Conservation (phyloP, 1,284 basidiomycete species). For the Apiotrichum gracile region DNA sequence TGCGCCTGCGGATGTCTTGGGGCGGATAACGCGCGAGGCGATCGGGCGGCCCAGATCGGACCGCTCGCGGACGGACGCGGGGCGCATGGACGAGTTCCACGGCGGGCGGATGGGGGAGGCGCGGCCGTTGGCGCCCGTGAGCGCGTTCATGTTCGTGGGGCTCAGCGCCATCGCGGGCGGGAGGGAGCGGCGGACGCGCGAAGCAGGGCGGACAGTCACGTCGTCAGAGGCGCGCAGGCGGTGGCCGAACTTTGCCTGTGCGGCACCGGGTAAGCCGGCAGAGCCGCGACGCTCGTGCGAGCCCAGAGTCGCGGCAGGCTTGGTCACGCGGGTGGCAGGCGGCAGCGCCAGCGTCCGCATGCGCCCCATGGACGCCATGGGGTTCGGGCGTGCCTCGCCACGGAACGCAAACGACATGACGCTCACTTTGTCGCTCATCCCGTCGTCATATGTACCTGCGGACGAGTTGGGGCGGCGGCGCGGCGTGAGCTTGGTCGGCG, state of each 20-base stretch:
- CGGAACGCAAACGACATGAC: slow-evolving; percentile 42
- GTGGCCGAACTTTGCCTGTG: slow-evolving; percentile 42
- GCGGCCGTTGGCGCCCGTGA: not conserved
- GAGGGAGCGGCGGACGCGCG: slow-evolving; percentile 18
- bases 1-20: not conserved
- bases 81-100: slow-evolving; percentile 7
- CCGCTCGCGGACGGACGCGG: not conserved
- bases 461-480: slow-evolving; percentile 2
- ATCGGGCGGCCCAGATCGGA: not conserved
- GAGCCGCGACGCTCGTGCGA: slow-evolving; percentile 11
- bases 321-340: not conserved
- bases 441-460: slow-evolving; percentile 4
- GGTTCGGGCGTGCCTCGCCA: slow-evolving; percentile 14
- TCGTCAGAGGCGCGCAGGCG: slow-evolving; percentile 28
- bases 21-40: not conserved
- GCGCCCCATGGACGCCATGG: not conserved
- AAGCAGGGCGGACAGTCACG: slow-evolving; percentile 13
- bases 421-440: slow-evolving; percentile 27
- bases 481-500: slow-evolving; percentile 2
- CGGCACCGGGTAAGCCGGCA: slow-evolving; percentile 21
- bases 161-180: slow-evolving; percentile 22
- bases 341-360: not conserved
- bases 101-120: slow-evolving; percentile 4
- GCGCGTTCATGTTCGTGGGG: not conserved
- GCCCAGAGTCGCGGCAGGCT: not conserved